Evolutionary conservation across 345 rosid genomes (phyloP).

Genomic region (Lepidium didymum): DNA sequence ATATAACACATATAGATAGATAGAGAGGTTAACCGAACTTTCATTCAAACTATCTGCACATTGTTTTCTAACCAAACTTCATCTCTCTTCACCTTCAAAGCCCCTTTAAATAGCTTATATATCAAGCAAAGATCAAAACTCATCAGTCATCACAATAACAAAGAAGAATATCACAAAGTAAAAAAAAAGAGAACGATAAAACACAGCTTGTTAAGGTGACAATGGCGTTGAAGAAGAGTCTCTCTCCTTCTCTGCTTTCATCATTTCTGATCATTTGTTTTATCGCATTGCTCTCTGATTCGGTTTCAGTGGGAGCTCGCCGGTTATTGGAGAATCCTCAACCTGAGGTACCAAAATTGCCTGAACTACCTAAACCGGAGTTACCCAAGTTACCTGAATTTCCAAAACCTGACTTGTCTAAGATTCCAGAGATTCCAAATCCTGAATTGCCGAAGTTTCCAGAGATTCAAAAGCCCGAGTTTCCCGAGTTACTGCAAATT

Average conservation of each 20-base stretch:
- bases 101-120: neutral
- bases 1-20: neutral
- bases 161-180: neutral
- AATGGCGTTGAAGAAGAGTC: neutral
- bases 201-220: neutral
- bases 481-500: neutral
- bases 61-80: neutral
- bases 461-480: neutral
- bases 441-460: slow-evolving; percentile 15
- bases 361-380: slow-evolving; percentile 16
- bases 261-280: neutral
- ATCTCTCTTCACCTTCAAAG: neutral
- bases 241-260: slow-evolving; percentile 1
- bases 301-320: neutral
- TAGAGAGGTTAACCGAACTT: slow-evolving; percentile 3
- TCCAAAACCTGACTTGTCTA: neutral
- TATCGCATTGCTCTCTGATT: neutral
- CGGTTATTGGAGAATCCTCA: slow-evolving; percentile 4
- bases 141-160: neutral
- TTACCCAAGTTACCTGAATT: neutral
- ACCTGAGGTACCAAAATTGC: neutral
- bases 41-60: neutral
- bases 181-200: neutral
- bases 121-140: neutral
- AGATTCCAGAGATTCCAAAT: slow-evolving; percentile 2